phyloP scores from a whole-genome alignment of 108 stramenopile species.

The Seminavis robusta region DNA sequence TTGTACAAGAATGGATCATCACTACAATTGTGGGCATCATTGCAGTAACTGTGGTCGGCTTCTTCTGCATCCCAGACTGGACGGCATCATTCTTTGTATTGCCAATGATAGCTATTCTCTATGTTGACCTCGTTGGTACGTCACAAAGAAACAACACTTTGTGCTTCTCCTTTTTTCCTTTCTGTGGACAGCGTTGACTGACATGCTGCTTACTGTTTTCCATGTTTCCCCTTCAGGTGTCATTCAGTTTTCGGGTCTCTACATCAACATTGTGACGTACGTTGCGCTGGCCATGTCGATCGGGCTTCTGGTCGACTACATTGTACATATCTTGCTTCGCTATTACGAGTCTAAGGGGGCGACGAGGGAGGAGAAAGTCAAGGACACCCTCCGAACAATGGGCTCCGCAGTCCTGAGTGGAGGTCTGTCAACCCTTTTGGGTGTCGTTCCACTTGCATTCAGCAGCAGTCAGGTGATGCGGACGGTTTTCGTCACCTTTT shows the following conservation, averaged over 20 bases:
- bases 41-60: too few species aligned
- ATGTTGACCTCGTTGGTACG: too few species aligned
- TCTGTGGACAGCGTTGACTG: too few species aligned
- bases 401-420: background rate
- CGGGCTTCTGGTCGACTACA: conserved; percentile 1
- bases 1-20: conserved; percentile 2
- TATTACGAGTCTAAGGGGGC: background rate
- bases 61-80: too few species aligned
- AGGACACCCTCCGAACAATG: too few species aligned
- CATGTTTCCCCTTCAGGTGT: background rate
- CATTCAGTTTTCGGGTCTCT: background rate
- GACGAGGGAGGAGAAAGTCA: background rate
- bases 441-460: conserved; percentile 8
- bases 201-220: background rate
- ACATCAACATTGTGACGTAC: conserved; percentile 14
- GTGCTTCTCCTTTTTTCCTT: too few species aligned
- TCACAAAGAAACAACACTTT: too few species aligned
- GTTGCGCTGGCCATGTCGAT: too few species aligned
- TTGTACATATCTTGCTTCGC: too few species aligned
- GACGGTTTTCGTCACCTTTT: too few species aligned
- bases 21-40: too few species aligned
- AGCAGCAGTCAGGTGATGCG: too few species aligned
- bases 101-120: conserved; percentile 13
- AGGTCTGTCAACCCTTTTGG: background rate
- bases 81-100: conserved; percentile 6